Base-by-base conservation (phyloP, 257 asterid genomes). In the Ballota nigra region DNA sequence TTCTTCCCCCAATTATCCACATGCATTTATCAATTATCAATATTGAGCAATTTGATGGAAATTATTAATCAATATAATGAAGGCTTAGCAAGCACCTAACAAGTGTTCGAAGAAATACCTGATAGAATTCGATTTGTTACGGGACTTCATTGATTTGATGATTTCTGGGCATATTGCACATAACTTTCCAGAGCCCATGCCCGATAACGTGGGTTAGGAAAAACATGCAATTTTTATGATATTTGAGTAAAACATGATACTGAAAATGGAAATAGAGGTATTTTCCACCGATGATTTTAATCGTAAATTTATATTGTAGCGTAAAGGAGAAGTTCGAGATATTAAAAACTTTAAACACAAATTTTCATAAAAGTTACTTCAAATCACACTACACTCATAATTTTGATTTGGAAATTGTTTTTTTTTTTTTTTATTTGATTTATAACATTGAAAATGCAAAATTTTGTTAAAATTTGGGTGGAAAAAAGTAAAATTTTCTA, bases 51-150 rank as follows among this genome's bases (percentile, higher is more conserved):
- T 4, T n/a, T 47, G 55, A 47, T 47, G 55, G 22, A 47, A 47
- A 47, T 16, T 1, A 47, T n/a, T 5, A n/a, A 47, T n/a, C 55
- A 47, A n/a, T 47, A n/a, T n/a, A 47, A 47, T n/a, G 55, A 47
- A 47, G 55, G 9, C 22, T n/a, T 47, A n/a, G 55, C 55, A 47
- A 47, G 55, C 55, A 47, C 55, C 53, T 0, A 16, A 47, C 55
- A 83, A 20, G 61, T 89, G 82, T 91, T 91, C 59, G 96, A 87
- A 69, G 92, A 87, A 84, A 88, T 89, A 89, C 80, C 89, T 13
- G 83, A 83, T 0, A 78, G 77, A 66, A n/a, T n/a, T n/a, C n/a
- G 72, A 81, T 84, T 61, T 63, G 71, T 79, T 80, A 85, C 68
- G 88, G n/a, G n/a, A n/a, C n/a, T n/a, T n/a, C n/a, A n/a, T n/a